These are phyloP conservation scores for Phytopythium delawarense DNA, from an alignment of 352 stramenopile species.

Conservation along the genomic window DNA sequence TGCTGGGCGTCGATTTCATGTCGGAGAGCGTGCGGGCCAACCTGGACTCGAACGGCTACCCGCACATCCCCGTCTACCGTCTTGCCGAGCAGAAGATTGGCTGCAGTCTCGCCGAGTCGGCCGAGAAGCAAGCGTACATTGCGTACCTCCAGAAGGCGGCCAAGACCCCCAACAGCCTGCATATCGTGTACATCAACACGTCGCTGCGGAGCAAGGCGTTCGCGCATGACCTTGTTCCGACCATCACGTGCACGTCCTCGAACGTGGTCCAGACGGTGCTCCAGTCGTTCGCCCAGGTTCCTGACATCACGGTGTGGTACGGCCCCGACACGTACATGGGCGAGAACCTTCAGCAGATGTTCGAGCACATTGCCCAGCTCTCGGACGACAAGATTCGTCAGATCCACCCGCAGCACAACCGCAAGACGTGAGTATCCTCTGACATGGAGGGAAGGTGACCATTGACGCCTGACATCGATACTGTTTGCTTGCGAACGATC, in stretches of 20 bases:
- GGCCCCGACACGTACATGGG: conserved; percentile 98
- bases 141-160: conserved; percentile 91
- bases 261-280: conserved; percentile 97
- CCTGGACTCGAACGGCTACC: conserved; percentile 90
- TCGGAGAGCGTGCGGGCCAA: conserved; percentile 94
- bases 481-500: neutral
- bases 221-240: conserved; percentile 91
- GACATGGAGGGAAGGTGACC: neutral
- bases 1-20: conserved; percentile 98
- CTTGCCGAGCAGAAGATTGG: conserved; percentile 91
- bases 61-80: conserved; percentile 93
- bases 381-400: conserved; percentile 76
- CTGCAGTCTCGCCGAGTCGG: conserved; percentile 93
- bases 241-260: conserved; percentile 95
- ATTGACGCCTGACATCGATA: neutral
- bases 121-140: conserved; percentile 90
- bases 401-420: conserved; percentile 85
- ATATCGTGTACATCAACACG: conserved; percentile 99
- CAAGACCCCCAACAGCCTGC: conserved; percentile 88
- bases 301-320: conserved; percentile 89
- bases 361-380: conserved; percentile 77
- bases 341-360: conserved; percentile 95
- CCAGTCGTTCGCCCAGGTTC: conserved; percentile 91
- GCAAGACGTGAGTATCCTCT: conserved; percentile 37
- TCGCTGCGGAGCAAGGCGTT: conserved; percentile 96